These are phyloP conservation scores for Leccinum pellstonianum DNA, from an alignment of 768 basidiomycete species.

Conservation along the genomic window DNA sequence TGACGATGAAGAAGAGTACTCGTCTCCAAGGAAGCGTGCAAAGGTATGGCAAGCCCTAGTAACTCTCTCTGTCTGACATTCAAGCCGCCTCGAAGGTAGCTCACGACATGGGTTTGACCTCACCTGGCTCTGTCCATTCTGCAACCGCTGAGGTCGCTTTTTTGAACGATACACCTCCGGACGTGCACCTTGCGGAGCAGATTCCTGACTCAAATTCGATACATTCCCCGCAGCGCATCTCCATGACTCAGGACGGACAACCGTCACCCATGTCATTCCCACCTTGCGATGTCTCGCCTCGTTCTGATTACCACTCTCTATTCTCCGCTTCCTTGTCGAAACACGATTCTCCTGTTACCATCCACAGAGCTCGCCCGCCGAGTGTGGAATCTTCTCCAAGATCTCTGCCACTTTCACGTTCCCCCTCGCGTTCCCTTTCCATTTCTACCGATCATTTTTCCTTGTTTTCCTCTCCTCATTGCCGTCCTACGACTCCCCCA, in stretches of 20 bases:
- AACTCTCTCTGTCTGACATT: constrained; percentile 2
- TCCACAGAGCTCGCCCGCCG: not conserved
- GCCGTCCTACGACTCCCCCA: constrained; percentile 17
- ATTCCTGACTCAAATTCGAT: not conserved
- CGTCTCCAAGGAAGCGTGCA: constrained; percentile 39
- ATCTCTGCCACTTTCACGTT: constrained; percentile 1
- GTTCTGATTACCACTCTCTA: constrained; percentile 15
- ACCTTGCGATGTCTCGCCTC: constrained; percentile 1
- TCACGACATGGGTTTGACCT: constrained; percentile 8
- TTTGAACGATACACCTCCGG: not conserved
- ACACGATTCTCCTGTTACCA: not conserved
- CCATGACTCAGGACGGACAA: not conserved
- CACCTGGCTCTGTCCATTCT: not conserved
- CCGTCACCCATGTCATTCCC: not conserved
- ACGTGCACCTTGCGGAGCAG: not conserved
- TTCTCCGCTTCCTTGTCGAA: constrained; percentile 17
- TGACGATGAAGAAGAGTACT: constrained; percentile 14
- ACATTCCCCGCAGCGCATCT: not conserved
- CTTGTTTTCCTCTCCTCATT: constrained; percentile 16
- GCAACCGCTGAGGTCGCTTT: not conserved
- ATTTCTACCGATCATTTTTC: constrained; percentile 13
- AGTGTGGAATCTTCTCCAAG: constrained; percentile 1
- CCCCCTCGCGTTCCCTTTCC: constrained; percentile 15
- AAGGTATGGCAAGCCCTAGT: constrained; percentile 27
- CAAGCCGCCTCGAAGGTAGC: constrained; percentile 19